phyloP scores from a whole-genome alignment of 2,329 filamentous ascomycete species.

The Fusarium odoratissimum region DNA sequence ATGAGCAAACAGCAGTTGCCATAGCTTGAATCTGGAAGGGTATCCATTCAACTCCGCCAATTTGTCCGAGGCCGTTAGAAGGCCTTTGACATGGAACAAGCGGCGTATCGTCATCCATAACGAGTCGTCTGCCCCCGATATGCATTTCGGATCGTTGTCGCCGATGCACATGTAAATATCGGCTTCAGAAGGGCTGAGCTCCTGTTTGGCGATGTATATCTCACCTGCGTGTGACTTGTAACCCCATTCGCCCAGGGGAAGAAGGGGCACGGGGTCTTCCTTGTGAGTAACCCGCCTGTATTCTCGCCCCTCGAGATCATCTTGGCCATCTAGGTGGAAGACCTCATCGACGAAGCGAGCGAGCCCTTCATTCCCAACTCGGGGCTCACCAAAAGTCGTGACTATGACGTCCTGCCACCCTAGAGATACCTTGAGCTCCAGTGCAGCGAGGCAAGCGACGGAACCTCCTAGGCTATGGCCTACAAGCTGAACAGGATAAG shows the following conservation, averaged over 20 bases:
- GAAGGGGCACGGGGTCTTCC: conserved; percentile 87
- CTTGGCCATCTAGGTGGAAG: conserved; percentile 57
- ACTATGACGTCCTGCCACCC: conserved; percentile 80
- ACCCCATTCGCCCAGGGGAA: conserved; percentile 89
- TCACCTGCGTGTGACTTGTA: conserved; percentile 88
- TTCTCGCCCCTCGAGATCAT: conserved; percentile 48
- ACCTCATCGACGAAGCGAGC: conserved; percentile 65
- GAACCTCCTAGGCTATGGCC: conserved; percentile 95
- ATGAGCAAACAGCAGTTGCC: conserved; percentile 93
- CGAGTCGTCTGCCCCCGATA: conserved; percentile 66
- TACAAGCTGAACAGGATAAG: conserved; percentile 80
- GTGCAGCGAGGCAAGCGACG: conserved; percentile 85
- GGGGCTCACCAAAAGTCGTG: conserved; percentile 94
- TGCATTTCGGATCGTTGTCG: conserved; percentile 77
- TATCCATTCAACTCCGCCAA: conserved; percentile 57
- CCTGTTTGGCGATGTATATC: conserved; percentile 81
- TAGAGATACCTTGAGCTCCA: conserved; percentile 79
- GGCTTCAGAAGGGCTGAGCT: conserved; percentile 72
- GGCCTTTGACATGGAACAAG: conserved; percentile 40
- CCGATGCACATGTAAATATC: conserved; percentile 81
- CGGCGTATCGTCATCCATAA: conserved; percentile 44
- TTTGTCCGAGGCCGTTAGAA: conserved; percentile 39
- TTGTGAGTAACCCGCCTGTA: conserved; percentile 88
- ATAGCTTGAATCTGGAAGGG: conserved; percentile 76
- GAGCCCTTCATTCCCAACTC: conserved; percentile 69